phyloP scores from a whole-genome alignment of 176 grass and related monocot species.

The Cenchrus fungigraminus region DNA sequence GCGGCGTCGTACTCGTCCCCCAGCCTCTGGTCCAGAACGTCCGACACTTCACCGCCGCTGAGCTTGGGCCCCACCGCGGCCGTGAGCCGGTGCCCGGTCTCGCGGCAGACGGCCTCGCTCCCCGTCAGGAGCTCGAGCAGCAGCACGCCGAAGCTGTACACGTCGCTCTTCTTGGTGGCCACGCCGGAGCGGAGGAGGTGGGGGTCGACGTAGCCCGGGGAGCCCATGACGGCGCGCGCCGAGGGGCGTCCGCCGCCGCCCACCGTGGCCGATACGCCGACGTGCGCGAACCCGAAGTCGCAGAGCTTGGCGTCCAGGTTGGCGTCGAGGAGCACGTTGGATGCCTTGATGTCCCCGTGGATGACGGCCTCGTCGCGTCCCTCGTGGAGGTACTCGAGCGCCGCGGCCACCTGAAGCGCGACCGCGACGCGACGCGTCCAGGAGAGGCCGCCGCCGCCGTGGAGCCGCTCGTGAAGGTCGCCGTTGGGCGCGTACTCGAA shows the following conservation, averaged over 20 bases:
- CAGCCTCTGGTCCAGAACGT: conserved; percentile 53
- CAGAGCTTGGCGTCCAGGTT: conserved; percentile 75
- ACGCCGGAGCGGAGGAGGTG: conserved; percentile 77
- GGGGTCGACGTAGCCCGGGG: conserved; percentile 81
- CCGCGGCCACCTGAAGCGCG: conserved; percentile 67
- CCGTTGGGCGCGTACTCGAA: conserved; percentile 84
- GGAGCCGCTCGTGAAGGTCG: conserved; percentile 70
- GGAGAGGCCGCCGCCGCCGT: conserved; percentile 24
- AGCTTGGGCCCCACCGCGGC: conserved; percentile 44
- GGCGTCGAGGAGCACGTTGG: conserved; percentile 79
- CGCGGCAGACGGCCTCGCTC: conserved; percentile 62
- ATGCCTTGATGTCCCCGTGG: conserved; percentile 90
- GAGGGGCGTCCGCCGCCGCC: conserved; percentile 39
- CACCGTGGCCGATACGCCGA: conserved; percentile 48
- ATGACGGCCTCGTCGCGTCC: conserved; percentile 47
- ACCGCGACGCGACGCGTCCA: conserved; percentile 72
- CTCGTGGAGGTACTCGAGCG: conserved; percentile 91
- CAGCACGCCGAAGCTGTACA: conserved; percentile 98
- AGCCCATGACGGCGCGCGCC: conserved; percentile 63
- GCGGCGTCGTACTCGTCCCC: conserved; percentile 30
- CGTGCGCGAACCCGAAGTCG: conserved; percentile 80
- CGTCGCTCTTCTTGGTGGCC: conserved; percentile 79
- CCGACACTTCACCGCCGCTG: conserved; percentile 5
- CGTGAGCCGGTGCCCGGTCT: conserved; percentile 56
- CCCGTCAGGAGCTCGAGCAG: conserved; percentile 82